Evolutionary conservation across 768 basidiomycete species (phyloP), one percentile per base, ranked within the genome.

Genomic region (Tremella yokohamensis): DNA sequence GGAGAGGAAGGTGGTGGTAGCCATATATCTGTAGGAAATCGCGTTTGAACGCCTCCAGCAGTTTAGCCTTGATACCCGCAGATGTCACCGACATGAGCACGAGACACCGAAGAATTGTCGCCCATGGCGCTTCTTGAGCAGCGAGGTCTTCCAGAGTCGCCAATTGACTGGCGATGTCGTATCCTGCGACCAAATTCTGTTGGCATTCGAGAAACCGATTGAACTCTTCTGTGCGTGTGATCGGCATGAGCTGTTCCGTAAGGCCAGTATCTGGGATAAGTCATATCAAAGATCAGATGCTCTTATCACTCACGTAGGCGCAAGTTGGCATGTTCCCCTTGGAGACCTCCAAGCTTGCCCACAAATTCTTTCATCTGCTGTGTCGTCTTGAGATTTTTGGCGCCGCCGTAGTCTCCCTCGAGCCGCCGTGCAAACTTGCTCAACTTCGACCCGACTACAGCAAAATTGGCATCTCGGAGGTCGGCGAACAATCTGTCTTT

Each of bases 121-220:
- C 84, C 81, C 92, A 82, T 40, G 92, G 88, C 1, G 86, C 85
- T 52, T 89, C 89, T 67, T 89, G 87, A 16, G 88, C 84, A 61
- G 98, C 85, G 65, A 99, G 79, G 56, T 93, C 90, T 73, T 98
- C 94, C 55, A 99, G 89, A 0, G 86, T 84, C n/a, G 79, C 78
- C 42, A 96, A 81, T 74, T 98, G 96, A 3, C 81, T 81, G 12
- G 84, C 79, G 24, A 87, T 80, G 66, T 97, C 88, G 70, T 93
- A 91, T 7, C 91, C 93, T 7, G 92, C 90, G 26, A 98, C 83
- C n/a, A 99, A 81, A 75, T 98, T 98, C 76, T 98, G 96, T 71
- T 98, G 94, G 13, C 96, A 87, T 78, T 98, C 93, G 9, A 99
- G 80, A 11, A 86, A 88, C 70, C 85, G 87, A 77, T 91, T 90